Evolutionary conservation across 768 basidiomycete species (phyloP).

Genomic region (Strobilomyces dryophilus): DNA sequence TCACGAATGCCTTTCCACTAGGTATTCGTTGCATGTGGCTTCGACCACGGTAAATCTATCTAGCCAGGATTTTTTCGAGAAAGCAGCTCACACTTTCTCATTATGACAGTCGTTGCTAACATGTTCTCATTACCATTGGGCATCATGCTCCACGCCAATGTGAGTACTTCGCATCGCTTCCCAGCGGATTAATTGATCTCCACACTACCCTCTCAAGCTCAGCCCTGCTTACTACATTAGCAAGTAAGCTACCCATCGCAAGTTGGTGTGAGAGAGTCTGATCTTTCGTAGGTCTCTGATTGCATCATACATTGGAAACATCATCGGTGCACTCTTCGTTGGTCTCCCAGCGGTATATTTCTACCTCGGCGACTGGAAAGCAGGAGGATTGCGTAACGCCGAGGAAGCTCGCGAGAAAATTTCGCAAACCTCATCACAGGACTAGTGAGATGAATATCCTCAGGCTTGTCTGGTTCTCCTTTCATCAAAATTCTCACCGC

Average conservation of each 20-base stretch:
- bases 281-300: conserved; percentile 49
- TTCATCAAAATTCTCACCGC: background rate
- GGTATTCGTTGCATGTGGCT: conserved; percentile 69
- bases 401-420: conserved; percentile 34
- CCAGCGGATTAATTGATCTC: conserved; percentile 1
- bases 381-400: conserved; percentile 35
- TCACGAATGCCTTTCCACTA: conserved; percentile 17
- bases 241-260: conserved; percentile 43
- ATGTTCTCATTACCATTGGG: conserved; percentile 72
- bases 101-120: conserved; percentile 56
- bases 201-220: conserved; percentile 11
- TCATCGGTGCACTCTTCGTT: conserved; percentile 60
- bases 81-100: background rate
- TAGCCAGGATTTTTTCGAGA: background rate
- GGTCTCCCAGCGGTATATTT: conserved; percentile 63
- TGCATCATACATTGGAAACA: conserved; percentile 62
- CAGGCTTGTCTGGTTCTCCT: background rate
- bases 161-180: conserved; percentile 31
- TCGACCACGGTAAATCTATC: conserved; percentile 55
- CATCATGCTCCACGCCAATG: conserved; percentile 66
- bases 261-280: background rate
- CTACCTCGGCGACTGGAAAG: conserved; percentile 50
- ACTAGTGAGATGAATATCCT: background rate
- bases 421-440: conserved; percentile 9
- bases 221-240: conserved; percentile 52